These are phyloP conservation scores for Heterobasidion annosum DNA, from an alignment of 1,284 basidiomycete genomes.

Conservation along the genomic window DNA sequence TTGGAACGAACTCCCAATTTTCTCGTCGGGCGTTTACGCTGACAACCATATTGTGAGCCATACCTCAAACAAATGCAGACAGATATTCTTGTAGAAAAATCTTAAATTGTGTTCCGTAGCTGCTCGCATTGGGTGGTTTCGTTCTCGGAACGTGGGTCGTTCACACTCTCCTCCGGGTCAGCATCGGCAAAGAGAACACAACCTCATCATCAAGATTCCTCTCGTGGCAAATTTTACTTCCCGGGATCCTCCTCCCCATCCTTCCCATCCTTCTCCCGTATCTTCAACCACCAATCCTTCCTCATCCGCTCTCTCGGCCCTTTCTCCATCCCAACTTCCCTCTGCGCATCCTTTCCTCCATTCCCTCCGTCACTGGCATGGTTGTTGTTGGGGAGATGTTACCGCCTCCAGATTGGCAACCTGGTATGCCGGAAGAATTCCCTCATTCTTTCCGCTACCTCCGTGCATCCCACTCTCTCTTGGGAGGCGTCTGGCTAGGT, in stretches of 20 bases:
- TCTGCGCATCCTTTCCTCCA: constrained; percentile 63
- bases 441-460: constrained; percentile 66
- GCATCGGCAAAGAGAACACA: background rate
- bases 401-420: constrained; percentile 23
- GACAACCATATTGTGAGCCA: constrained; percentile 10
- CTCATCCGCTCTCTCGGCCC: constrained; percentile 40
- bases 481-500: constrained; percentile 84
- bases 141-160: constrained; percentile 1
- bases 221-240: constrained; percentile 15
- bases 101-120: background rate
- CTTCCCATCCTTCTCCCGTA: constrained; percentile 24
- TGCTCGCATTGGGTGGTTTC: constrained; percentile 6
- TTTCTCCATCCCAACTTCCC: constrained; percentile 45
- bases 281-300: constrained; percentile 44
- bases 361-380: constrained; percentile 66
- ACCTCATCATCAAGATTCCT: constrained; percentile 3
- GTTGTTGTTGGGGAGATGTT: constrained; percentile 73
- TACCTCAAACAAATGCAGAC: background rate
- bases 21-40: constrained; percentile 5
- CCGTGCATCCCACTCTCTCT: constrained; percentile 79
- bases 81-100: background rate
- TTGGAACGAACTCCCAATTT: constrained; percentile 7
- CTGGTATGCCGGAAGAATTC: constrained; percentile 17
- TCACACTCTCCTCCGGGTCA: background rate
- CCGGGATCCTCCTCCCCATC: constrained; percentile 27